Evolutionary conservation across 2,329 filamentous ascomycete genomes (phyloP).

Genomic region (Thelonectria olida): DNA sequence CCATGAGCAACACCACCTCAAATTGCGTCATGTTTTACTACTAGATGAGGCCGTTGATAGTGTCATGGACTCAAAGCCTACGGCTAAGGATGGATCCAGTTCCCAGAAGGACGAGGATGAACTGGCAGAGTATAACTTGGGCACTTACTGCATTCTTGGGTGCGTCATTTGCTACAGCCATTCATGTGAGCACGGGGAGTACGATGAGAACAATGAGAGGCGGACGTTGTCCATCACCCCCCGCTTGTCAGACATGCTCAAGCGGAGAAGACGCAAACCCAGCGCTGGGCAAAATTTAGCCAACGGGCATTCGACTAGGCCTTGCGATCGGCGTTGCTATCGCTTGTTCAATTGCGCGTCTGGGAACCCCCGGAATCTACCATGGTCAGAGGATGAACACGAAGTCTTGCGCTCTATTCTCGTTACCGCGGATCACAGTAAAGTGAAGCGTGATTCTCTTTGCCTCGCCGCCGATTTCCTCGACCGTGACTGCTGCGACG

Average conservation of each 20-base stretch:
- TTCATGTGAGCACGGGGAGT: conserved; percentile 70
- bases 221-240: conserved; percentile 60
- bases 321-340: conserved; percentile 57
- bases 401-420: conserved; percentile 59
- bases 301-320: conserved; percentile 31
- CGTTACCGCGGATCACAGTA: conserved; percentile 52
- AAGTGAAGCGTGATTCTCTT: conserved; percentile 52
- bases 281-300: conserved; percentile 4
- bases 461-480: conserved; percentile 62
- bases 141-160: conserved; percentile 64
- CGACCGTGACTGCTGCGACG: conserved; percentile 62
- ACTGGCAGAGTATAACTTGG: conserved; percentile 57
- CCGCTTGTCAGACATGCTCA: conserved; percentile 46
- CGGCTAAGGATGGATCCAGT: conserved; percentile 54
- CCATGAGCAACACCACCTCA: conserved; percentile 48
- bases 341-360: conserved; percentile 34
- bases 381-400: conserved; percentile 61
- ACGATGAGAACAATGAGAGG: conserved; percentile 62
- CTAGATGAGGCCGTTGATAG: conserved; percentile 64
- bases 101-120: conserved; percentile 49
- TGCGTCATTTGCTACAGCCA: conserved; percentile 69
- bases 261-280: conserved; percentile 34
- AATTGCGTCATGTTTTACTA: conserved; percentile 61
- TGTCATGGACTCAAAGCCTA: conserved; percentile 63
- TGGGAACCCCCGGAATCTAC: conserved; percentile 24